Evolutionary conservation across 139 green algal species (phyloP).

Genomic region (Astrephomene gubernaculifera): DNA sequence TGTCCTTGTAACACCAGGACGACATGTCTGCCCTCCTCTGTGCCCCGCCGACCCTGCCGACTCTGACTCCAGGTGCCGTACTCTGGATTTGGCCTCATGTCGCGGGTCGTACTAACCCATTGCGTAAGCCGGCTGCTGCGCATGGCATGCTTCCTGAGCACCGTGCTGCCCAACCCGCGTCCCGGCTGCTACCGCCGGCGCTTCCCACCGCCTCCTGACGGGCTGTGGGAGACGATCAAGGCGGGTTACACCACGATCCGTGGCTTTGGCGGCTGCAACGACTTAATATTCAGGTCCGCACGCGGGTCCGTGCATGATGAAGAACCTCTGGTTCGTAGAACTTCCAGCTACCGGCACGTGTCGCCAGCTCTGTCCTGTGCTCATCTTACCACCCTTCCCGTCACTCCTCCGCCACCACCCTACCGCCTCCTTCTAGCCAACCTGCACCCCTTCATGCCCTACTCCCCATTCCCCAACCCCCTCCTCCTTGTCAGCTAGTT

Average conservation of each 20-base stretch:
- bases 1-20: too few species aligned
- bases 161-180: slow-evolving; percentile 82
- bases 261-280: slow-evolving; percentile 83
- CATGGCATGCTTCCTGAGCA: slow-evolving; percentile 82
- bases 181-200: slow-evolving; percentile 75
- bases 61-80: slow-evolving; percentile 70
- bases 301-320: too few species aligned
- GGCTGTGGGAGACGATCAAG: slow-evolving; percentile 66
- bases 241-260: slow-evolving; percentile 61
- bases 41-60: not conserved
- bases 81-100: slow-evolving; percentile 83
- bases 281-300: slow-evolving; percentile 79
- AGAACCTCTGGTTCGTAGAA: not conserved
- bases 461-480: too few species aligned
- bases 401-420: too few species aligned
- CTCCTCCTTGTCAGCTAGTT: too few species aligned
- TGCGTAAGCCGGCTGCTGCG: slow-evolving; percentile 67
- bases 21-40: too few species aligned
- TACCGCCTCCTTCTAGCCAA: not conserved
- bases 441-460: not conserved
- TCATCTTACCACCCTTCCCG: too few species aligned
- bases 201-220: slow-evolving; percentile 76
- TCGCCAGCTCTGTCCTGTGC: too few species aligned
- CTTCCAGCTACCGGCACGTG: too few species aligned
- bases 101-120: slow-evolving; percentile 76